Evolutionary conservation across 2,329 filamentous ascomycete genomes (phyloP).

Genomic region (Phialophora macrospora): DNA sequence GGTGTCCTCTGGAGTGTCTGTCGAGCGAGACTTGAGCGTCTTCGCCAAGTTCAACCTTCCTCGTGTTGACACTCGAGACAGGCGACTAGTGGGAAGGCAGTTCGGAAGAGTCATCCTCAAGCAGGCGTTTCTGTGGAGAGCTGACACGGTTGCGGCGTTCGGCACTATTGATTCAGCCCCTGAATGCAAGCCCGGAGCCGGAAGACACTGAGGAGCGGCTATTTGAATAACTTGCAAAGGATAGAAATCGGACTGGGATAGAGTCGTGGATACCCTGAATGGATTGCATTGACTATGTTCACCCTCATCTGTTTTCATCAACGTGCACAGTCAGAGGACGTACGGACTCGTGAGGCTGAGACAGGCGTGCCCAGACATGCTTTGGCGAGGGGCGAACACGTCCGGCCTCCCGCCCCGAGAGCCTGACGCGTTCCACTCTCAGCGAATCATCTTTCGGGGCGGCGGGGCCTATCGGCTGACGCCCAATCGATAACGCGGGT

Average conservation of each 20-base stretch:
- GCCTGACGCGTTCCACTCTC: not conserved
- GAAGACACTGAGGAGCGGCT: not conserved
- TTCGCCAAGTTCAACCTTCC: not conserved
- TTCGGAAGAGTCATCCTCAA: not conserved
- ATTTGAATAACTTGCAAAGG: not conserved
- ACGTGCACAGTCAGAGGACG: not conserved
- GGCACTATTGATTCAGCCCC: constrained; percentile 16
- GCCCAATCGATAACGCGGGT: constrained; percentile 6
- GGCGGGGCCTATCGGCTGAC: not conserved
- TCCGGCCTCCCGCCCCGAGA: too few relatives aligned
- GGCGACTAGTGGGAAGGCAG: not conserved
- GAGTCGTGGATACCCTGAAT: constrained; percentile 5
- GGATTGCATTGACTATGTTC: not conserved
- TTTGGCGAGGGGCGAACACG: not conserved
- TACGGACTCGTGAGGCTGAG: not conserved
- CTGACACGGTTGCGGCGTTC: constrained; percentile 15
- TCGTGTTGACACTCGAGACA: not conserved
- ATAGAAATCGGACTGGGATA: constrained; percentile 16
- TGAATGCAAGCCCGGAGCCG: not conserved
- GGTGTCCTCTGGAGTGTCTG: not conserved
- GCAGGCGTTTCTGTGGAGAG: constrained; percentile 4
- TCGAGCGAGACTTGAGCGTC: not conserved
- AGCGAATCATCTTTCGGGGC: not conserved
- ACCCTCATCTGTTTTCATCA: not conserved
- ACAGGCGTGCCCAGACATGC: not conserved